These are phyloP conservation scores for Mycocentrospora acerina DNA, from an alignment of 2,329 filamentous ascomycete genomes.

Conservation along the genomic window DNA sequence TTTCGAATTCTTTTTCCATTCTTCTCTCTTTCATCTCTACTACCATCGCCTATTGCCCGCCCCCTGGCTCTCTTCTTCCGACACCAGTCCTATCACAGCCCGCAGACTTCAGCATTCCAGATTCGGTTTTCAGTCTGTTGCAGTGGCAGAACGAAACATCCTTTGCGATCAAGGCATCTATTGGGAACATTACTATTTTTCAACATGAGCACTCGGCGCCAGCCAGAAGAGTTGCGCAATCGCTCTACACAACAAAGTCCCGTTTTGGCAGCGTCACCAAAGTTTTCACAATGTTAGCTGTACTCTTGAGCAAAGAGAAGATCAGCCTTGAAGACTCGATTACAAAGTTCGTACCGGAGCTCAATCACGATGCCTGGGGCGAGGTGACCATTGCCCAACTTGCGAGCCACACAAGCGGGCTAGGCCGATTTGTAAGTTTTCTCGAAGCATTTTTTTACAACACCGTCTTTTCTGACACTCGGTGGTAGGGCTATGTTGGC, in stretches of 20 bases:
- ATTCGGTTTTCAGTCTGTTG: slow-evolving; percentile 3
- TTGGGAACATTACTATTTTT: slow-evolving; percentile 18
- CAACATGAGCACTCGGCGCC: slow-evolving; percentile 17
- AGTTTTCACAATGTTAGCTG: slow-evolving; percentile 26
- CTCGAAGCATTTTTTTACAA: no score
- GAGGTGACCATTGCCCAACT: slow-evolving; percentile 23
- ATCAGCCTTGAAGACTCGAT: slow-evolving; percentile 27
- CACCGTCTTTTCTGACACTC: background rate
- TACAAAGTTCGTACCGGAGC: slow-evolving; percentile 22
- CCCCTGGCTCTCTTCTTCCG: slow-evolving; percentile 24
- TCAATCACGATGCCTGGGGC: slow-evolving; percentile 15
- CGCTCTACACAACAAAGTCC: slow-evolving; percentile 17
- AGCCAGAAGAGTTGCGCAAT: slow-evolving; percentile 10
- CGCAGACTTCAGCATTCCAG: slow-evolving; percentile 5
- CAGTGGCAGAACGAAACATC: slow-evolving; percentile 18
- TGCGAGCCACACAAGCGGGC: slow-evolving; percentile 25
- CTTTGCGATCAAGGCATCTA: slow-evolving; percentile 24
- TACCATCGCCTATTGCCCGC: slow-evolving; percentile 17
- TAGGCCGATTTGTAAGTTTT: slow-evolving; percentile 22
- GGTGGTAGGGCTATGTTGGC: slow-evolving; percentile 19
- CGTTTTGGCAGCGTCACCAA: slow-evolving; percentile 31
- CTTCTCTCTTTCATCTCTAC: background rate
- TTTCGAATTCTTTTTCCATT: no score
- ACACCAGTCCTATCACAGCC: slow-evolving; percentile 12
- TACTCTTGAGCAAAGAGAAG: slow-evolving; percentile 18